phyloP scores from a whole-genome alignment of 805 yeast species.

The Ogataea zsoltii region DNA sequence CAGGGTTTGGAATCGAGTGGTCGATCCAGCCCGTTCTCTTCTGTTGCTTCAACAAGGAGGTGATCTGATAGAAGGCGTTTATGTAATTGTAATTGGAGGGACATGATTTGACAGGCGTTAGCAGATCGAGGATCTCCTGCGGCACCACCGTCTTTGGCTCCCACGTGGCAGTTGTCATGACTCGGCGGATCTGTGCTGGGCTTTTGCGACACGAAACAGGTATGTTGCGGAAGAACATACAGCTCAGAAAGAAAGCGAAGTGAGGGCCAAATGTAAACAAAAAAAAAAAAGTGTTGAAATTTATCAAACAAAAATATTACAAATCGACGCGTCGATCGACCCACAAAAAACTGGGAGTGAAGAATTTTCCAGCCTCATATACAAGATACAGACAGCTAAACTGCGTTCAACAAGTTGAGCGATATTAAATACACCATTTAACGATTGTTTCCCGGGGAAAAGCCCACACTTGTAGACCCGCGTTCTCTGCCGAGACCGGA shows the following conservation, averaged over 20 bases:
- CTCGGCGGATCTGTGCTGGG: neutral
- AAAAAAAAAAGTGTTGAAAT: neutral
- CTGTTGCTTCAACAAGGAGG: slow-evolving; percentile 72
- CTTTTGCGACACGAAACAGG: neutral
- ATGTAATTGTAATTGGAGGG: slow-evolving; percentile 29
- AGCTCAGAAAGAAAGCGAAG: neutral
- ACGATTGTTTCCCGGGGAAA: too few species aligned
- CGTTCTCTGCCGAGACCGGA: too few species aligned
- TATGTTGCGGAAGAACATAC: neutral
- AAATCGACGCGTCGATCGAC: neutral
- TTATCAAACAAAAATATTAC: neutral
- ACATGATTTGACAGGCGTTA: slow-evolving; percentile 19
- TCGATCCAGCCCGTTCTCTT: slow-evolving; percentile 95
- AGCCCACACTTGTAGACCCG: too few species aligned
- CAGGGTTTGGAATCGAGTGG: slow-evolving; percentile 54
- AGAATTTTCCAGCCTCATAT: too few species aligned
- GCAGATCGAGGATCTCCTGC: slow-evolving; percentile 33
- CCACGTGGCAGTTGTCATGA: slow-evolving; percentile 38
- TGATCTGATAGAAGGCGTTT: slow-evolving; percentile 51
- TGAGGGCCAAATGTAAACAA: neutral
- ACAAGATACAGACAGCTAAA: too few species aligned
- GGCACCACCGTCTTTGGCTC: slow-evolving; percentile 47
- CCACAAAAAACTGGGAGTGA: too few species aligned
- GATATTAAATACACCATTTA: too few species aligned
- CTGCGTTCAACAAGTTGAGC: too few species aligned